Conservation (phyloP, 2,329 filamentous ascomycete species). For the Fusarium musae region DNA sequence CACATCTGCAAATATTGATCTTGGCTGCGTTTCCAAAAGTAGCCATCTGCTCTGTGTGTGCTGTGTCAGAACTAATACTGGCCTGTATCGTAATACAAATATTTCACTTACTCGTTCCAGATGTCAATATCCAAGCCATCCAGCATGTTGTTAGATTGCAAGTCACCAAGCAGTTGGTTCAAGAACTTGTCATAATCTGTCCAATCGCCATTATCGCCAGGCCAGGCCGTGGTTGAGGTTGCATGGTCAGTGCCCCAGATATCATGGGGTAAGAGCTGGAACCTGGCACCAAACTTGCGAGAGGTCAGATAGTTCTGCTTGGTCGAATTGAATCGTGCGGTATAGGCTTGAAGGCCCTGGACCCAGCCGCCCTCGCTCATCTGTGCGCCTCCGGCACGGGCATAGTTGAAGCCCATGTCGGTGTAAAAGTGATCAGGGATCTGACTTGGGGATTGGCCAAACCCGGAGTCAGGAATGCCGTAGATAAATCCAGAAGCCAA, state of each 20-base stretch:
- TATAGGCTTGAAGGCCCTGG: not conserved
- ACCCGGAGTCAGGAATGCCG: constrained; percentile 1
- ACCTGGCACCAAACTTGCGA: not conserved
- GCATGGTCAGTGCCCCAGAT: constrained; percentile 3
- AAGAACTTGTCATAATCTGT: not conserved
- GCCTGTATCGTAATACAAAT: fast-evolving
- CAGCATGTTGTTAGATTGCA: not conserved
- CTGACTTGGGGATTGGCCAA: not conserved
- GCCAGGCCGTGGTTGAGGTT: not conserved
- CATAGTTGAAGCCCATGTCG: not conserved
- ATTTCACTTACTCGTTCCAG: not conserved
- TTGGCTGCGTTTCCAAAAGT: not conserved
- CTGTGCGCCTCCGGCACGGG: constrained; percentile 6
- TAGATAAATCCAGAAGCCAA: not conserved
- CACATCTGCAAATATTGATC: not conserved
- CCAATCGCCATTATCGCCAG: constrained; percentile 6
- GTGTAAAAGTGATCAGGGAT: constrained; percentile 7
- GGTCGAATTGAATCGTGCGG: not conserved
- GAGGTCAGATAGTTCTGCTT: not conserved
- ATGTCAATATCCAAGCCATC: not conserved
- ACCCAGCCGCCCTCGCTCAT: not conserved
- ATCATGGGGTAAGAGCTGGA: not conserved
- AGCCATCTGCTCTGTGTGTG: not conserved
- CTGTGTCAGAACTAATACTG: not conserved
- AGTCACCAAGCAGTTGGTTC: not conserved